A percentile compares a stretch with the other conserved stretches of the same genome.
Conservation (phyloP, 2,329 filamentous ascomycete species). For the Drechslerella stenobrocha region DNA sequence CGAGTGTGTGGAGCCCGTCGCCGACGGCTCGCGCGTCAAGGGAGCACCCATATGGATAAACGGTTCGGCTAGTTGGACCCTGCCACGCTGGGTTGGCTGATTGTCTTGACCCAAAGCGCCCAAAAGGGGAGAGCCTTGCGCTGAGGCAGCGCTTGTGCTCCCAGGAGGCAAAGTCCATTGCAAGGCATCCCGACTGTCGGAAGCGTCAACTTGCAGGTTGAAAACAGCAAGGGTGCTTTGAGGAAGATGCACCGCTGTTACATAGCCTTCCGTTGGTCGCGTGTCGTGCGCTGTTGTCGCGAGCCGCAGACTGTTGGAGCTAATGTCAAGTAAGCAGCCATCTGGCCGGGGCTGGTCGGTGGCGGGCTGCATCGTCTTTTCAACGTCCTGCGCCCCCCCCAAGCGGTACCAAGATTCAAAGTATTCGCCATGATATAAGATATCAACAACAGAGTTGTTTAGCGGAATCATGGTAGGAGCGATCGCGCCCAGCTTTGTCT, state of each 20-base stretch:
- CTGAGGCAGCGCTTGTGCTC: conserved; percentile 15
- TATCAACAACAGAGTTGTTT: conserved; percentile 44
- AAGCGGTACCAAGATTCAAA: conserved; percentile 44
- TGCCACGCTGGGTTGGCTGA: conserved; percentile 38
- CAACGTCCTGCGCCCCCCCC: conserved; percentile 46
- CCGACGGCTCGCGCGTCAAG: conserved; percentile 25
- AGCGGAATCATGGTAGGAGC: conserved; percentile 45
- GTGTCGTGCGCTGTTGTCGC: conserved; percentile 32
- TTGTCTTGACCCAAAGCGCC: conserved; percentile 35
- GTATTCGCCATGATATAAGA: conserved; percentile 43
- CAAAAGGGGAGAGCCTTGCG: conserved; percentile 44
- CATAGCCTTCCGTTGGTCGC: conserved; percentile 33
- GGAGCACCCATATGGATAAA: conserved; percentile 33
- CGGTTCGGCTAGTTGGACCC: conserved; percentile 33
- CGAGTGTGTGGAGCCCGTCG: conserved; percentile 25
- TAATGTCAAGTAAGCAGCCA: conserved; percentile 43
- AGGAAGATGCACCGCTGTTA: conserved; percentile 42
- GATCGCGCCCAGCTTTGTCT: conserved; percentile 26
- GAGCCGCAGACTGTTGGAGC: conserved; percentile 39
- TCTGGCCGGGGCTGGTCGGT: conserved; percentile 41
- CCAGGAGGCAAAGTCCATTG: conserved; percentile 45
- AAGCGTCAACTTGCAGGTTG: conserved; percentile 43
- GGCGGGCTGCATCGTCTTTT: conserved; percentile 46
- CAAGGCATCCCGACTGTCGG: conserved; percentile 39
- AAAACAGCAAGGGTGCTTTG: conserved; percentile 42